Conservation (phyloP, 1,284 basidiomycete species). For the Cryptococcus neoformans region DNA sequence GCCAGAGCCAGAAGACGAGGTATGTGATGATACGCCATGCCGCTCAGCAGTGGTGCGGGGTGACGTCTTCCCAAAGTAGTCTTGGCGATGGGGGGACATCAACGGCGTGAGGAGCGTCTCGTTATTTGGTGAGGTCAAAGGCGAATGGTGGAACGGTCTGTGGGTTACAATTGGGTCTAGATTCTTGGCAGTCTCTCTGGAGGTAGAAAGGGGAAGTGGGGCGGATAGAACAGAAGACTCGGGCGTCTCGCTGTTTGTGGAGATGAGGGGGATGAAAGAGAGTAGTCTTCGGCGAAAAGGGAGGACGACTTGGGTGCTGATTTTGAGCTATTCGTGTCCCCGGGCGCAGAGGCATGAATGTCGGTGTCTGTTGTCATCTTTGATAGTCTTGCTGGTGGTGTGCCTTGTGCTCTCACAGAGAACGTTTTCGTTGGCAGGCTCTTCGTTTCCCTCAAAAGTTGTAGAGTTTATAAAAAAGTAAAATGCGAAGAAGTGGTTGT, state of each 20-base stretch:
- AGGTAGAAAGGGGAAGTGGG: not conserved
- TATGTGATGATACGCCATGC: too few relatives aligned
- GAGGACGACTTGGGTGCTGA: constrained; percentile 2
- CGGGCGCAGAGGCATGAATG: too few relatives aligned
- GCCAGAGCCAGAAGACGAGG: too few relatives aligned
- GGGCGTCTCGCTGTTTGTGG: constrained; percentile 5
- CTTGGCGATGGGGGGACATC: constrained; percentile 6
- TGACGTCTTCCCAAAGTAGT: constrained; percentile 6
- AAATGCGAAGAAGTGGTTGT: not conserved
- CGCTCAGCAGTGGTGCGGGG: not conserved
- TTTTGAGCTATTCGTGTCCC: too few relatives aligned
- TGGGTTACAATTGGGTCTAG: not conserved
- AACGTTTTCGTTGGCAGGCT: too few relatives aligned
- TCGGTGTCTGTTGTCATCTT: too few relatives aligned
- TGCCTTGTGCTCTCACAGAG: too few relatives aligned
- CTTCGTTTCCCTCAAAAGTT: too few relatives aligned
- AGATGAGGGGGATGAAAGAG: constrained; percentile 21
- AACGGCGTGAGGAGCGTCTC: constrained; percentile 9
- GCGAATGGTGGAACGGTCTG: too few relatives aligned
- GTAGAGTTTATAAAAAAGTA: too few relatives aligned
- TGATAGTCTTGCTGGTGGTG: too few relatives aligned
- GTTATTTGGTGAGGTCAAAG: not conserved
- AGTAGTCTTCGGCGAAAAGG: constrained; percentile 39
- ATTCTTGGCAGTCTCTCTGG: not conserved
- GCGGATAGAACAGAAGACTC: not conserved